Base-by-base conservation (phyloP, 495 filamentous ascomycete genomes). In the Penicillium robsamsonii region DNA sequence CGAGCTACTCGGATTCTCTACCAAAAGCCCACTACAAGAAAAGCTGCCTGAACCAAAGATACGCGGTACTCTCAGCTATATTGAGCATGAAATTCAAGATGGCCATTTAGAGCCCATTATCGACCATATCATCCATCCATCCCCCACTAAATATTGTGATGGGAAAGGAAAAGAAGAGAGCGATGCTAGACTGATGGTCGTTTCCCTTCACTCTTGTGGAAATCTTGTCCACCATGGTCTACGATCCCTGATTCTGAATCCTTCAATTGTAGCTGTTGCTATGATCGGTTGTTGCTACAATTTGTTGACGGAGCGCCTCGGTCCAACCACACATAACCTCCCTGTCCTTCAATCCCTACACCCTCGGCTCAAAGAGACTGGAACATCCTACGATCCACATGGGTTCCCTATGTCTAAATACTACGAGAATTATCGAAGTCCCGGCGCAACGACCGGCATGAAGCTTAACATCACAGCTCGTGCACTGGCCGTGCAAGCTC, bases 281-380 rank as follows among this genome's bases (percentile, higher is more conserved):
- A 89, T 98, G 67, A 89, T 98, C 42, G 94, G 94, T 30, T 98
- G 94, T 75, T 98, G 94, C 77, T 97, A 98, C 78, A 98, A 98
- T 57, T 84, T 97, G 18, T 70, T 97, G 56, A 96, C 92, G 2
- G 94, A 97, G 68, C 85, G 91, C 46, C 81, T 96, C 24, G 88
- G 90, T 5, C 90, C 90, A 35, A 87, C 90, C 17, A 90, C 90
- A 0, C 92, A 85, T 70, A 95, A 97, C 61, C 78, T 85, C 5
- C 88, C 89, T 29, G 83, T 81, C 44, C 77, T 90, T 5, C 85
- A 86, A 20, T 67, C 72, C 12, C 68, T 75, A 44, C 81, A 85
- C 58, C 77, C 80, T 10, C 82, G 86, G 11, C 75, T 89, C 8
- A 66, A 71, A 4, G 56, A 74, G 30, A 83, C 83, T n/a, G 83